These are phyloP conservation scores for Linnemannia elongata DNA, from an alignment of 192 early-diverging fungal species.

Conservation along the genomic window DNA sequence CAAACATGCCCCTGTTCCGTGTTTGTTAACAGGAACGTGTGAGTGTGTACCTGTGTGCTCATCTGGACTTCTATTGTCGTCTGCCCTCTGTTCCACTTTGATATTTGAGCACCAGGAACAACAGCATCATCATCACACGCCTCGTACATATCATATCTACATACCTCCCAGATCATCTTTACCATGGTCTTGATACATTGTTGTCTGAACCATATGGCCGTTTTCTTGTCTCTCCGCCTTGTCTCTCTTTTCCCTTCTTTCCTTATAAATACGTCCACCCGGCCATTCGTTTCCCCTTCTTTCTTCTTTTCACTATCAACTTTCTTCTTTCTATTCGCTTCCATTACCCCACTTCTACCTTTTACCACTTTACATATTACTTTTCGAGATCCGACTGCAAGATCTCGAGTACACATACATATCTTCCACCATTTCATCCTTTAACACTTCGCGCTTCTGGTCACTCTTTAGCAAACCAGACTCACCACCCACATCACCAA, in stretches of 20 bases:
- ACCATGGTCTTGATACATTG: background rate
- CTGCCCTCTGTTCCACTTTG: background rate
- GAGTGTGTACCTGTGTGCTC: background rate
- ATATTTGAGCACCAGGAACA: background rate
- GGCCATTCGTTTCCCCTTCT: background rate
- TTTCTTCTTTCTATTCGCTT: background rate
- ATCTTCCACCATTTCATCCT: constrained; percentile 6
- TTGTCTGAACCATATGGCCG: background rate
- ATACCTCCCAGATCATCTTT: background rate
- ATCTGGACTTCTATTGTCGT: background rate
- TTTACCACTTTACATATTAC: background rate
- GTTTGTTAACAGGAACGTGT: background rate
- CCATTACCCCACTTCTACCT: background rate
- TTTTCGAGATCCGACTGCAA: background rate
- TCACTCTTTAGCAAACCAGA: constrained; percentile 19
- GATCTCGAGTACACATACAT: constrained; percentile 3
- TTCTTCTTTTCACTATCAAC: background rate
- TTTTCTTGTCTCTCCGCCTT: background rate
- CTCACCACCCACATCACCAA: background rate
- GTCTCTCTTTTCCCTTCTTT: background rate
- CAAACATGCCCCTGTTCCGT: background rate
- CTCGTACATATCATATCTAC: background rate
- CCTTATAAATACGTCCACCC: background rate
- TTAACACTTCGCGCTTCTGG: background rate
- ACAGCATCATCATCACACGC: background rate